Conservation (phyloP, 2,329 filamentous ascomycete genomes). For the Pseudogymnoascus sp. region DNA sequence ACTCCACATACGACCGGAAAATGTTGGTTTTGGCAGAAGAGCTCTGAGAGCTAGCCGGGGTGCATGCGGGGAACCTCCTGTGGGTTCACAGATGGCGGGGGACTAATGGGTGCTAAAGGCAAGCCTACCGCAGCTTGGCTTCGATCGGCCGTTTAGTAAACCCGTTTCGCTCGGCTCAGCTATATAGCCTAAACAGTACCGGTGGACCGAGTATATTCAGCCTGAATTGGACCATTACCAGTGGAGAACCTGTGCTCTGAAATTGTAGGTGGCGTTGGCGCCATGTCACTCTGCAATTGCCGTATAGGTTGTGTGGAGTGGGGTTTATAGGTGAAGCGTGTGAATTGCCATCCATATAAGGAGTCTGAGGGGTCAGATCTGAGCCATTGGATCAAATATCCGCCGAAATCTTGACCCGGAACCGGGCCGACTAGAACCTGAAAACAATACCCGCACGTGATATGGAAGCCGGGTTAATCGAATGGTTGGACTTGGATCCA, state of each 20-base stretch:
- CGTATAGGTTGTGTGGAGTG: background rate
- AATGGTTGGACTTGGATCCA: background rate
- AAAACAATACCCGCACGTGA: background rate
- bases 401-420: background rate
- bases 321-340: background rate
- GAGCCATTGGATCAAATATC: background rate
- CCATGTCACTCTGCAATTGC: background rate
- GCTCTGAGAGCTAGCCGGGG: background rate
- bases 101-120: background rate
- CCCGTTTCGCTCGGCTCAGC: background rate
- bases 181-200: conserved; percentile 1
- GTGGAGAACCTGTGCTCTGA: background rate
- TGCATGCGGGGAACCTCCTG: background rate
- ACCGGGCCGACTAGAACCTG: background rate
- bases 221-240: background rate
- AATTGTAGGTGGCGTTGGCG: background rate
- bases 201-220: background rate
- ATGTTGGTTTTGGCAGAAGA: background rate
- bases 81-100: background rate
- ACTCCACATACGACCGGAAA: background rate
- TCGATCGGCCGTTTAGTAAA: background rate
- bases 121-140: background rate
- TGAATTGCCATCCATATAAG: conserved; percentile 13
- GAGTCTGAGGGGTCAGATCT: background rate
- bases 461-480: background rate